Conservation (phyloP, 768 basidiomycete genomes). For the Lactifluus piperatus region DNA sequence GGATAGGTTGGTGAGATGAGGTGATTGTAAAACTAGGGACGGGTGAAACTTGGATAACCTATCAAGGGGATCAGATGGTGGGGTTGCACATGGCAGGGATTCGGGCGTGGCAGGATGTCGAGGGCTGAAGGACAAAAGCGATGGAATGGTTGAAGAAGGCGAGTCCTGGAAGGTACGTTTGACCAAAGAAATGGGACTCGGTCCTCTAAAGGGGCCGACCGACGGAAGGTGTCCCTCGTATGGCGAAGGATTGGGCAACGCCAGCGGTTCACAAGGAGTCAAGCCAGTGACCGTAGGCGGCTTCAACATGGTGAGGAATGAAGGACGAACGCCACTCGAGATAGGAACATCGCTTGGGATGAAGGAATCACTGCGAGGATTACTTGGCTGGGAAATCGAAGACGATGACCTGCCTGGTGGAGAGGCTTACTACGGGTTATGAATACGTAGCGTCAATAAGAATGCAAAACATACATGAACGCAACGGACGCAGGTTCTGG, state of each 20-base stretch:
- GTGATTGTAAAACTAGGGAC: not conserved
- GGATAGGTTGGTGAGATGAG: not conserved
- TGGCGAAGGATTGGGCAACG: not conserved
- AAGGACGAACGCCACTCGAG: not conserved
- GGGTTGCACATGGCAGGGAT: not conserved
- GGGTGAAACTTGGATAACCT: not conserved
- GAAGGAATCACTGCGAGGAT: not conserved
- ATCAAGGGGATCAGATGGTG: not conserved
- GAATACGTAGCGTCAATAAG: not conserved
- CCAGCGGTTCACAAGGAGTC: not conserved
- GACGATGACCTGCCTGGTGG: not conserved
- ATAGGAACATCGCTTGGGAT: not conserved
- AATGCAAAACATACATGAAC: constrained; percentile 1
- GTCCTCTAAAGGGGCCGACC: not conserved
- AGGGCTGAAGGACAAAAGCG: not conserved
- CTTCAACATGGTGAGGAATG: not conserved
- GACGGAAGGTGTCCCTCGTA: not conserved
- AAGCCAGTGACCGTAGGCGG: not conserved
- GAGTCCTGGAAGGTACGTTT: too few relatives aligned
- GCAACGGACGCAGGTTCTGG: constrained; percentile 4
- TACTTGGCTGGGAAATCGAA: not conserved
- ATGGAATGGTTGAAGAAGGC: too few relatives aligned
- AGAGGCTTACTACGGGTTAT: not conserved
- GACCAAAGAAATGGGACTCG: not conserved
- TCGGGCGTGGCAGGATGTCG: not conserved